A percentile compares a stretch with the other conserved stretches of the same genome.
Conservation (phyloP, 495 filamentous ascomycete species). For the Podospora didyma region DNA sequence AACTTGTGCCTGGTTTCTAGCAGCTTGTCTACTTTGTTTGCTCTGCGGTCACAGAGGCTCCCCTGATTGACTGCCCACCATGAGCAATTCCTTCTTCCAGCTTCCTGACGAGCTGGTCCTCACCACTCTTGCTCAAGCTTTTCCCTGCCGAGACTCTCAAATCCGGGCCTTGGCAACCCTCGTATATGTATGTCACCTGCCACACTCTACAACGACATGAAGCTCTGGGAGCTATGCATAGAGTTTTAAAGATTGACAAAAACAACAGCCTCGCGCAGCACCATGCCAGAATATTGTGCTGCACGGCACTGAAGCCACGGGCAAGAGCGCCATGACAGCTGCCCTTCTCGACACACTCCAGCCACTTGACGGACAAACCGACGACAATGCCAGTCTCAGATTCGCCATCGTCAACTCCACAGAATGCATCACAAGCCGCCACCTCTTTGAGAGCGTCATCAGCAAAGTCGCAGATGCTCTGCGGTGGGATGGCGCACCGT, state of each 20-base stretch:
- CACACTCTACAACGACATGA: not conserved
- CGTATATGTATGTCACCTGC: slow-evolving; percentile 50
- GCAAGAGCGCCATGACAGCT: slow-evolving; percentile 70
- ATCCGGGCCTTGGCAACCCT: slow-evolving; percentile 59
- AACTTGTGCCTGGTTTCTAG: not conserved
- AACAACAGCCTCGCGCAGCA: slow-evolving; percentile 36
- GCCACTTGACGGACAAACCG: slow-evolving; percentile 2
- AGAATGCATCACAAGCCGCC: slow-evolving; percentile 87
- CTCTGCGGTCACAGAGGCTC: not conserved
- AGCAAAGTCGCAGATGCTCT: slow-evolving; percentile 51
- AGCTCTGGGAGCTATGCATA: not conserved
- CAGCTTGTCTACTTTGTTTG: too few relatives aligned
- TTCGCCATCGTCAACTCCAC: slow-evolving; percentile 71
- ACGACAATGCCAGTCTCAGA: slow-evolving; percentile 30
- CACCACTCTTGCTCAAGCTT: slow-evolving; percentile 44
- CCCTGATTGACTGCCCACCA: not conserved
- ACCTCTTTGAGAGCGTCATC: slow-evolving; percentile 71
- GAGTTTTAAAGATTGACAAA: not conserved
- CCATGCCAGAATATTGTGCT: slow-evolving; percentile 61
- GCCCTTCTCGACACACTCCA: slow-evolving; percentile 50
- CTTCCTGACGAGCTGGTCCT: slow-evolving; percentile 50
- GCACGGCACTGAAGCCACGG: slow-evolving; percentile 88
- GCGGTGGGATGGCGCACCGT: slow-evolving; percentile 34
- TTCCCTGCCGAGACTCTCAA: slow-evolving; percentile 63
- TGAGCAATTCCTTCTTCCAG: slow-evolving; percentile 32